These are phyloP conservation scores for Lentinula boryana DNA, from an alignment of 768 basidiomycete species.

Conservation along the genomic window DNA sequence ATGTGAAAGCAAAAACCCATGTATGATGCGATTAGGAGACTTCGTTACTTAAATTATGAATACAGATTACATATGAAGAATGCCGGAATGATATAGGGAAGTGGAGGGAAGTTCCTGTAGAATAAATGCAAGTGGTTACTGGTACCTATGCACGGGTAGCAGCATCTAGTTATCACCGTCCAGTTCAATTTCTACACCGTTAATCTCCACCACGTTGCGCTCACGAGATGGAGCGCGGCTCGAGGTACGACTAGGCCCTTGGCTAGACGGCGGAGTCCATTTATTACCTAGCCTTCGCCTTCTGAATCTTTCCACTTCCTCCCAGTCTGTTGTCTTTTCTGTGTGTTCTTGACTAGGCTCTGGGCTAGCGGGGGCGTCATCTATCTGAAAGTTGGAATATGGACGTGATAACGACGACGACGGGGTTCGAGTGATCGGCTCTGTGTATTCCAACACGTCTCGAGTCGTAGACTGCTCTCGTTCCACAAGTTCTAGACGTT, in stretches of 20 bases:
- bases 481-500: not conserved
- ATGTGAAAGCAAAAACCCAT: not conserved
- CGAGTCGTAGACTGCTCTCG: not conserved
- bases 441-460: not conserved
- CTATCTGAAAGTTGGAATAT: not conserved
- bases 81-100: not conserved
- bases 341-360: not conserved
- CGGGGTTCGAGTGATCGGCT: not conserved
- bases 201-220: constrained; percentile 1
- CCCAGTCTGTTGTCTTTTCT: not conserved
- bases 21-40: not conserved
- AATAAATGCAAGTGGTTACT: not conserved
- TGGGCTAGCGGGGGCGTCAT: not conserved
- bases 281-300: not conserved
- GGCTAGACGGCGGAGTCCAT: constrained; percentile 1
- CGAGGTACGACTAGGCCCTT: not conserved
- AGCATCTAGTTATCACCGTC: not conserved
- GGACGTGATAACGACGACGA: not conserved
- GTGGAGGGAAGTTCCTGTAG: not conserved
- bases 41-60: not conserved
- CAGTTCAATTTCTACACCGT: constrained; percentile 4
- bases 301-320: constrained; percentile 1
- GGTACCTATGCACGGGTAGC: not conserved
- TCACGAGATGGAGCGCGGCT: constrained; percentile 2
- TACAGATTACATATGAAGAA: not conserved